phyloP scores from a whole-genome alignment of 1,284 basidiomycete species.

The Ceratobasidium sp. region DNA sequence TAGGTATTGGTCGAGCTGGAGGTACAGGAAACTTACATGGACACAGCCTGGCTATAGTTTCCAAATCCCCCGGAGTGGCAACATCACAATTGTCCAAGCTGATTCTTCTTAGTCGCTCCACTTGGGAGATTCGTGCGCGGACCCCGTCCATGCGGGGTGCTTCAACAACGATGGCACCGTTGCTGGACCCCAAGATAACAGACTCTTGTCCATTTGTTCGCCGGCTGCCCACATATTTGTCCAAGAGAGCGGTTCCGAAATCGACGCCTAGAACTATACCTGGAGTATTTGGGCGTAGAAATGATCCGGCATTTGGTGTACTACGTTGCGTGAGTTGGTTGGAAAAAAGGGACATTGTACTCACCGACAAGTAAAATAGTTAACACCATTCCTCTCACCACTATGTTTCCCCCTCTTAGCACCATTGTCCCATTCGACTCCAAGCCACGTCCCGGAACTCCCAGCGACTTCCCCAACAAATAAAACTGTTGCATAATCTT shows the following conservation, averaged over 20 bases:
- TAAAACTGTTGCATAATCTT: slow-evolving; percentile 74
- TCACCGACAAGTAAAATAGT: slow-evolving; percentile 85
- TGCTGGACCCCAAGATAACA: slow-evolving; percentile 83
- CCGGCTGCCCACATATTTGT: slow-evolving; percentile 78
- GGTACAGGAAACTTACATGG: slow-evolving; percentile 67
- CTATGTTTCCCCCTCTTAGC: slow-evolving; percentile 59
- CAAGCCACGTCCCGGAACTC: slow-evolving; percentile 83
- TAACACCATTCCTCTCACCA: slow-evolving; percentile 65
- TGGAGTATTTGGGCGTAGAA: slow-evolving; percentile 72
- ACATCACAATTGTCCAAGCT: slow-evolving; percentile 81
- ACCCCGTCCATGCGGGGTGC: slow-evolving; percentile 87
- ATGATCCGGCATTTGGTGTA: slow-evolving; percentile 72
- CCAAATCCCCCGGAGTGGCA: slow-evolving; percentile 67
- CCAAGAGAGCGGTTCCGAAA: slow-evolving; percentile 79
- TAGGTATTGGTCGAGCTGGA: slow-evolving; percentile 20
- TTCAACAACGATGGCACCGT: slow-evolving; percentile 85
- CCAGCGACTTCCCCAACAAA: slow-evolving; percentile 77
- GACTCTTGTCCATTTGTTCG: slow-evolving; percentile 67
- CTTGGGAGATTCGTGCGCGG: slow-evolving; percentile 72
- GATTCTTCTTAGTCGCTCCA: slow-evolving; percentile 78
- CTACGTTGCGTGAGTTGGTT: slow-evolving; percentile 55
- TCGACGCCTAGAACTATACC: slow-evolving; percentile 71
- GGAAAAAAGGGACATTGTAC: slow-evolving; percentile 51
- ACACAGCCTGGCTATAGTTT: slow-evolving; percentile 70
- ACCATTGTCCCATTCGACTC: slow-evolving; percentile 97